A percentile compares a stretch with the other conserved stretches of the same genome.
phyloP scores from a whole-genome alignment of 352 stramenopile genomes.

The Globisporangium apiculatum region DNA sequence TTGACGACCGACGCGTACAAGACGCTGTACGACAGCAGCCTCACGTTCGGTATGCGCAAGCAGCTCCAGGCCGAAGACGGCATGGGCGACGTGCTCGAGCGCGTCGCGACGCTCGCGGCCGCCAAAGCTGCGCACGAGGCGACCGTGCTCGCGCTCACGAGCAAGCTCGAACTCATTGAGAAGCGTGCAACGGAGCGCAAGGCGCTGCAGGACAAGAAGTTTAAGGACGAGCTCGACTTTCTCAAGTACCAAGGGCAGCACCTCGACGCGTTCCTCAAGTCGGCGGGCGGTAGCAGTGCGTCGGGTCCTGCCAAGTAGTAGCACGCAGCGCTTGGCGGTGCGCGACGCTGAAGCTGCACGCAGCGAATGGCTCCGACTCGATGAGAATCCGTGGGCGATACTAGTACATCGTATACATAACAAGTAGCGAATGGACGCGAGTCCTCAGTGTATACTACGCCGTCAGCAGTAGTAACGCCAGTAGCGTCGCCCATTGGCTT shows the following conservation, averaged over 20 bases:
- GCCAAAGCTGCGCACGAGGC: constrained; percentile 72
- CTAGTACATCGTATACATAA: too few species aligned
- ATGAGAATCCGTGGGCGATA: too few species aligned
- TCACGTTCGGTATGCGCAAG: constrained; percentile 92
- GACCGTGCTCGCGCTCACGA: constrained; percentile 85
- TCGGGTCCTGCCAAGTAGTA: constrained; percentile 1
- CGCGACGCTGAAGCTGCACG: too few species aligned
- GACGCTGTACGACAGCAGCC: constrained; percentile 91
- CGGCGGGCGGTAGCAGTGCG: constrained; percentile 41
- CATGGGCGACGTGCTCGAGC: constrained; percentile 80
- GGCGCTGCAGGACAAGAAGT: constrained; percentile 89
- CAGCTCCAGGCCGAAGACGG: constrained; percentile 91
- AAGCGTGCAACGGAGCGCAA: constrained; percentile 86
- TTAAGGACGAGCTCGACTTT: constrained; percentile 93
- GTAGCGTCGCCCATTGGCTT: background rate
- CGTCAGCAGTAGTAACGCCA: background rate
- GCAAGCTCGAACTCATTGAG: constrained; percentile 91
- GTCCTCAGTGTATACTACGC: too few species aligned
- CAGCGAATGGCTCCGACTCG: too few species aligned
- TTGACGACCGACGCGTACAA: constrained; percentile 95
- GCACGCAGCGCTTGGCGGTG: too few species aligned
- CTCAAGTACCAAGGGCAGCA: constrained; percentile 95
- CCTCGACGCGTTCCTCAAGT: constrained; percentile 93
- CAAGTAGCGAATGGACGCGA: too few species aligned
- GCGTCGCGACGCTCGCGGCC: constrained; percentile 36